Percentiles rank a stretch among this genome's conserved stretches.
Evolutionary conservation across 345 rosid species (phyloP).

Genomic region (Eucalyptus cloeziana): DNA sequence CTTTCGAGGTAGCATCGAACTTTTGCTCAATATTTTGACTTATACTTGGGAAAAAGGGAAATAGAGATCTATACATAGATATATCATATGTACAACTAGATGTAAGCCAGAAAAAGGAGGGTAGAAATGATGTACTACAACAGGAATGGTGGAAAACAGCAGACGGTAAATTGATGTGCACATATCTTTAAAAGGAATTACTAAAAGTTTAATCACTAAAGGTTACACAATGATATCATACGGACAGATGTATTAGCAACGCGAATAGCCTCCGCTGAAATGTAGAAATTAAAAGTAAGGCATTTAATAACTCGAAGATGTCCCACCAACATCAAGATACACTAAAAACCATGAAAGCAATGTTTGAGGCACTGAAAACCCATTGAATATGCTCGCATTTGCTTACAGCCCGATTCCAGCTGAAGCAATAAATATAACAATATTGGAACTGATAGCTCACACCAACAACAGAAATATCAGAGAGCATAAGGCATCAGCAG

Average conservation of each 20-base stretch:
- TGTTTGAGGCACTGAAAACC: background rate
- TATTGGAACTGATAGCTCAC: background rate
- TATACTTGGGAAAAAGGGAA: background rate
- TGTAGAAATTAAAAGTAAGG: background rate
- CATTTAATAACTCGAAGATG: background rate
- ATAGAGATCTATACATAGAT: background rate
- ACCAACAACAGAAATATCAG: background rate
- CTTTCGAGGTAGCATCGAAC: background rate
- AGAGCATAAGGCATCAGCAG: background rate
- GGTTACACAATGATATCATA: background rate
- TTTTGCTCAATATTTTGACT: background rate
- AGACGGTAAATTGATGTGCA: background rate
- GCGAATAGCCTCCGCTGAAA: background rate
- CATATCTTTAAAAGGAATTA: background rate
- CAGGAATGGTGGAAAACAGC: background rate
- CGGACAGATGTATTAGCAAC: background rate
- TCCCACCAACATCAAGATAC: background rate
- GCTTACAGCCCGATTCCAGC: background rate
- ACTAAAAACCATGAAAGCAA: background rate
- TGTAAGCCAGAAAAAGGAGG: background rate
- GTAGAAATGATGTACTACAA: background rate
- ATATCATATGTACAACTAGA: background rate
- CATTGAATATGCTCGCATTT: background rate
- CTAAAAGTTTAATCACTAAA: background rate
- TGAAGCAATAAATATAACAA: background rate